Evolutionary conservation across 2,329 filamentous ascomycete species (phyloP).

Genomic region (Fusarium buxicola): DNA sequence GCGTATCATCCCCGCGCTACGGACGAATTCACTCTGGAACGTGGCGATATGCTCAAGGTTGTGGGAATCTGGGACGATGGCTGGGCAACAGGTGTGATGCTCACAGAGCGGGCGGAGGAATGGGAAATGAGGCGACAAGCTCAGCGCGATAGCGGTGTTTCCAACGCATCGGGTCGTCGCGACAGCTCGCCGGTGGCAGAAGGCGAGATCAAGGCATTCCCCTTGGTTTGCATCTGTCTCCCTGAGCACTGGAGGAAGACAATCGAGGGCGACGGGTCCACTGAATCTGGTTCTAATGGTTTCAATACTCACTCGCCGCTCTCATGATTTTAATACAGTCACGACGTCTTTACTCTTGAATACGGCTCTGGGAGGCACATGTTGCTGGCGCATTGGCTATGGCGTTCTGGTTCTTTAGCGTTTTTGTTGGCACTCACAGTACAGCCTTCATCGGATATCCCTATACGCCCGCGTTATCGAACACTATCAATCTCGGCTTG

Average conservation of each 20-base stretch:
- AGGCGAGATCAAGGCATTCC: conserved; percentile 97
- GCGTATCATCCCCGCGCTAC: conserved; percentile 94
- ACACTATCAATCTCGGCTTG: conserved; percentile 11
- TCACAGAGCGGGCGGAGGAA: conserved; percentile 86
- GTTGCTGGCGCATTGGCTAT: conserved; percentile 50
- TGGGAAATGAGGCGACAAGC: conserved; percentile 82
- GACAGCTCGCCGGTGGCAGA: conserved; percentile 70
- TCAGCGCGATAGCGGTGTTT: conserved; percentile 94
- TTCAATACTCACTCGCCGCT: conserved; percentile 40
- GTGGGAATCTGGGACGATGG: conserved; percentile 99
- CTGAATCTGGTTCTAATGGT: conserved; percentile 68
- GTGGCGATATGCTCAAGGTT: conserved; percentile 97
- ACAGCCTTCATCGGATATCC: conserved; percentile 26
- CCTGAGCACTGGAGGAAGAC: conserved; percentile 98
- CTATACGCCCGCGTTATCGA: conserved; percentile 16
- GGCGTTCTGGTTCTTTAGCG: conserved; percentile 51
- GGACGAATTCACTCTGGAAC: conserved; percentile 92
- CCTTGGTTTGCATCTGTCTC: conserved; percentile 93
- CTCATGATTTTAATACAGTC: conserved; percentile 43
- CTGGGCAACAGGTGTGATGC: conserved; percentile 92
- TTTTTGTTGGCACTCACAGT: conserved; percentile 31
- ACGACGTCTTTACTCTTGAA: conserved; percentile 45
- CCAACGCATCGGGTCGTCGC: conserved; percentile 76
- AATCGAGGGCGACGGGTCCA: conserved; percentile 87
- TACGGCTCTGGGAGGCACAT: conserved; percentile 40